Evolutionary conservation across 2,329 filamentous ascomycete genomes (phyloP), one percentile per base, ranked within the genome.

Genomic region (Penicillium sp.): DNA sequence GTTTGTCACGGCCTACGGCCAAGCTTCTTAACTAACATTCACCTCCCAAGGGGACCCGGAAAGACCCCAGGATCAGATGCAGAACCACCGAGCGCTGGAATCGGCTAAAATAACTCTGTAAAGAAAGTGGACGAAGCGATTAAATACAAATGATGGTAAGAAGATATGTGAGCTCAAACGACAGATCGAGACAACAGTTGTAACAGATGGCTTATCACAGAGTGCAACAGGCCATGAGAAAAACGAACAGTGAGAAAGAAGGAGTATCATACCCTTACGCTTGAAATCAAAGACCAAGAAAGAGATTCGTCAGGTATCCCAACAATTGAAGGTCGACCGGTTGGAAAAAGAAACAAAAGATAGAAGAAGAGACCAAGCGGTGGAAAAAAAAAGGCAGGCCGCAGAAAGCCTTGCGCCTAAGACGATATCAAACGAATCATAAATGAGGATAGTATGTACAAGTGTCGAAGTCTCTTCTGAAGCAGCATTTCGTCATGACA

Each of bases 301-400:
- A 74, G 69, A 75, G 65, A 74, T 73, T 75, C 73, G 73, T 76
- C 71, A 75, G 65, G 61, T 63, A 67, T 65, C 67, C 65, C 64
- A 64, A 67, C 62, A 62, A 51, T 58, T 64, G 49, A 60, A 64
- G 56, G 58, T 62, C 53, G 61, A 68, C 60, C 59, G 51, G 38
- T 64, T 68, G 70, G 68, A 54, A 61, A 64, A 62, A 51, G 58
- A 60, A 59, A 62, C 9, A 19, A 26, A 58, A 59, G 50, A 29
- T 48, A 50, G 38, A 46, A 56, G 30, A 58, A 30, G 19, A 47
- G 30, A 50, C 46, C 21, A 53, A 48, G 15, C 51, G 49, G 30
- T 58, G 51, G 19, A 35, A 41, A 55, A 58, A 56, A 58, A 41
- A 55, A 58, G 55, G 57, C 41, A 5, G 41, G 19, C 47, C 23